A percentile compares a stretch with the other conserved stretches of the same genome.
These are phyloP conservation scores for Skeletonema costatum DNA, from an alignment of 108 stramenopile genomes.

Conservation along the genomic window DNA sequence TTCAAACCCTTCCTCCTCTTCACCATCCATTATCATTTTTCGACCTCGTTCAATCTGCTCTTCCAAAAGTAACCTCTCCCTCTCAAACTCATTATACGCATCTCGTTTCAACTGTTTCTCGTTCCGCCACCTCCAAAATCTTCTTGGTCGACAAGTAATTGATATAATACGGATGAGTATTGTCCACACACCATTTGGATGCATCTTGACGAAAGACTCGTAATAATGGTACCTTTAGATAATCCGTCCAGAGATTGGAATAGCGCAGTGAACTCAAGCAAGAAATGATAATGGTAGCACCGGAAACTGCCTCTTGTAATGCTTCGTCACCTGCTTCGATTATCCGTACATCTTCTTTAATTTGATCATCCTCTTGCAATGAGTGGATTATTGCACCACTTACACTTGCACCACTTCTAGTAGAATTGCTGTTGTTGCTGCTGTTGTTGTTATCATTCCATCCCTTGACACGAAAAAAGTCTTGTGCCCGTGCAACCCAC, in stretches of 20 bases:
- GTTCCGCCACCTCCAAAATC: constrained; percentile 65
- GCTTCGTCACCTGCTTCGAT: constrained; percentile 45
- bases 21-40: constrained; percentile 22
- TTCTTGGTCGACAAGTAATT: constrained; percentile 60
- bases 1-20: constrained; percentile 28
- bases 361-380: constrained; percentile 30
- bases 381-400: constrained; percentile 15
- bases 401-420: no score
- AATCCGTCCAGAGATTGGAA: constrained; percentile 70
- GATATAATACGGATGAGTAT: constrained; percentile 71
- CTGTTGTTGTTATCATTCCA: background rate
- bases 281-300: constrained; percentile 65
- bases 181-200: constrained; percentile 66
- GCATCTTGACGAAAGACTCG: constrained; percentile 58
- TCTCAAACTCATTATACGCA: constrained; percentile 32
- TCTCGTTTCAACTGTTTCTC: constrained; percentile 62
- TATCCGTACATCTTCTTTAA: constrained; percentile 30
- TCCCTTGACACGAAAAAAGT: background rate
- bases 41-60: constrained; percentile 15
- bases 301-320: constrained; percentile 55
- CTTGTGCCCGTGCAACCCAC: constrained; percentile 4
- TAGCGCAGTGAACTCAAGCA: constrained; percentile 63
- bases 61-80: constrained; percentile 14
- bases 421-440: background rate
- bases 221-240: constrained; percentile 52